Evolutionary conservation across 1,139 yeast genomes (phyloP), one percentile per base, ranked within the genome.

Genomic region (Citeromyces hawaiiensis): DNA sequence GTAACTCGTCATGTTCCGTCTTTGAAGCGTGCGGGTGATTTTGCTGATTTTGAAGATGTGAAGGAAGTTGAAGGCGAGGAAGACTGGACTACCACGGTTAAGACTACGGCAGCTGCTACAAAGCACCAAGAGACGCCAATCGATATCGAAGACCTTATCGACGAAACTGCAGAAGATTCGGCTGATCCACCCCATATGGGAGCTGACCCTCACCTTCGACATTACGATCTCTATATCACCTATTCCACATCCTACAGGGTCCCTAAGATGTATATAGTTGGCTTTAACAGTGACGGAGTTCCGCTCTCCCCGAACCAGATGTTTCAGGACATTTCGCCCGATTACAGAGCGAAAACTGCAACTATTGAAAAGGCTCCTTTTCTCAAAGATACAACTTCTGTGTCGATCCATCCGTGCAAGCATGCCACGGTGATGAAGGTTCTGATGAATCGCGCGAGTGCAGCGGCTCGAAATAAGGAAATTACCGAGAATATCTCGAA

Each of bases 181-280:
- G 65, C 60, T 16, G 63, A 59, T 16, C 61, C 57, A 35, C 64
- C 58, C 32, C 59, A 58, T 43, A 64, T 65, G 42, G 62, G 59
- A 19, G 52, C 47, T 41, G 64, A 50, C 47, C 61, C 52, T 42
- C 62, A 55, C 30, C 70, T 73, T 51, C 68, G 98, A 46, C 76
- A 76, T 47, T 91, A 88, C 57, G 96, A 91, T 58, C 63, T 91
- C 42, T 91, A 81, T 61, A 87, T 91, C 51, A 76, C 94, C 7
- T 91, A 91, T 57, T 86, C 96, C 16, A 88, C 98, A 0, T 83
- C 96, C 2, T 91, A 91, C 56, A 69, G 97, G 36, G 98, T 93
- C 6, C 99, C 99, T 31, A 87, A 93, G 64, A 69, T 93, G 69
- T 93, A 87, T 53, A 63, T 91, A 40, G 86, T 86, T 15, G 99